phyloP scores from a whole-genome alignment of 495 filamentous ascomycete genomes.

The Podospora conica region DNA sequence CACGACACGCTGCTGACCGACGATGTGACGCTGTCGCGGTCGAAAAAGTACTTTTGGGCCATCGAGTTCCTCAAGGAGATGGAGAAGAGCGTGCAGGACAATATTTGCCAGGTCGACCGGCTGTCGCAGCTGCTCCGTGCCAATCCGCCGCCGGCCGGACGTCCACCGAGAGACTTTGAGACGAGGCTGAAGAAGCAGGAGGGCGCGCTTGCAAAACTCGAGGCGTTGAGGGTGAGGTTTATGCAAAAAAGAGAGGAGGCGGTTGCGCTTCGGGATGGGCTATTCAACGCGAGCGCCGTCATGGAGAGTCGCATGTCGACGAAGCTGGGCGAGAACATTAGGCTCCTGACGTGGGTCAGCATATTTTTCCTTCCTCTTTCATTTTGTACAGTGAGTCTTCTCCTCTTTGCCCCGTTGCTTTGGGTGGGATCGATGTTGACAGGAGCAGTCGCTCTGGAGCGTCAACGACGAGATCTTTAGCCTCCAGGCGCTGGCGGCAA shows the following conservation, averaged over 20 bases:
- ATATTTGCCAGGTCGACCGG: slow-evolving; percentile 8
- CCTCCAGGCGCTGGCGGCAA: not conserved
- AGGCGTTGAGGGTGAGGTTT: not conserved
- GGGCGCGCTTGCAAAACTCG: not conserved
- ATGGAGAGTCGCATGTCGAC: slow-evolving; percentile 33
- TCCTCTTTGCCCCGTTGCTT: not conserved
- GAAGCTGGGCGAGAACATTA: slow-evolving; percentile 32
- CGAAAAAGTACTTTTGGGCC: slow-evolving; percentile 15
- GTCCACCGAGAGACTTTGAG: not conserved
- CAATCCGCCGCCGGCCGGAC: not conserved
- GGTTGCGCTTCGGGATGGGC: slow-evolving; percentile 13
- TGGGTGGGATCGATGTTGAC: not conserved
- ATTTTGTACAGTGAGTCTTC: slow-evolving; percentile 21
- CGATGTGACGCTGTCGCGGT: slow-evolving; percentile 12
- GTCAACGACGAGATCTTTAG: slow-evolving; percentile 11
- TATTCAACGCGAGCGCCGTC: slow-evolving; percentile 22
- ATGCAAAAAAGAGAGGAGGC: slow-evolving; percentile 5
- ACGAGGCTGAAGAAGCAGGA: not conserved
- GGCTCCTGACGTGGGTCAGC: slow-evolving; percentile 33
- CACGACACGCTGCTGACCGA: slow-evolving; percentile 7
- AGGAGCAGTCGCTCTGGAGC: slow-evolving; percentile 14
- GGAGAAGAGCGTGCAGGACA: slow-evolving; percentile 4
- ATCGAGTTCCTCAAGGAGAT: slow-evolving; percentile 13
- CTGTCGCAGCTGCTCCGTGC: not conserved
- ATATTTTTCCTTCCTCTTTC: slow-evolving; percentile 33